These are phyloP conservation scores for Groenewaldozyma sp. DNA, from an alignment of 1,139 yeast genomes.

Conservation along the genomic window DNA sequence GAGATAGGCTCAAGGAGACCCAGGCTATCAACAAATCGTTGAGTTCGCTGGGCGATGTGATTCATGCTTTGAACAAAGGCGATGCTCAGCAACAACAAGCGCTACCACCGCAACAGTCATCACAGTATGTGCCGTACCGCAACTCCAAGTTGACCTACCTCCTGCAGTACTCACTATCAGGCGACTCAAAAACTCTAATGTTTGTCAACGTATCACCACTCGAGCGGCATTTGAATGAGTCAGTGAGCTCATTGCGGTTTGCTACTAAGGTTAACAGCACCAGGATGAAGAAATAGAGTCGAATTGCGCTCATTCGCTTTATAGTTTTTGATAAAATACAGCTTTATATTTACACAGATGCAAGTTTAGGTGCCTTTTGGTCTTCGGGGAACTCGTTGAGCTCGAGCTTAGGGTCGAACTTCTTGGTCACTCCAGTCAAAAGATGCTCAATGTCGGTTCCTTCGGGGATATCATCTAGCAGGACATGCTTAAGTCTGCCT, in stretches of 20 bases:
- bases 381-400: conserved; percentile 1
- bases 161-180: conserved; percentile 75
- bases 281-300: conserved; percentile 15
- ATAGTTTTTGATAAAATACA: background rate
- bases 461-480: conserved; percentile 11
- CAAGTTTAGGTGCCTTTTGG: background rate
- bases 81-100: conserved; percentile 1
- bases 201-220: conserved; percentile 82
- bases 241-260: conserved; percentile 76
- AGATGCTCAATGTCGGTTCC: conserved; percentile 2
- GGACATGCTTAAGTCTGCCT: conserved; percentile 32
- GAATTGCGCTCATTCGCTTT: no score
- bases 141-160: conserved; percentile 65
- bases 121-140: conserved; percentile 44
- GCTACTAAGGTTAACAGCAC: conserved; percentile 55
- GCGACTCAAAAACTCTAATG: conserved; percentile 85
- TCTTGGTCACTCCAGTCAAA: background rate
- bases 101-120: conserved; percentile 2
- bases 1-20: conserved; percentile 78
- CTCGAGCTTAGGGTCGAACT: conserved; percentile 1
- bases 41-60: conserved; percentile 86
- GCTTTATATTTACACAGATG: background rate
- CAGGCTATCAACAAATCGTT: conserved; percentile 84
- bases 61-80: conserved; percentile 45
- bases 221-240: conserved; percentile 55